Conservation (phyloP, 371 early-diverging fungal species). For the Sporodiniella umbellata region DNA sequence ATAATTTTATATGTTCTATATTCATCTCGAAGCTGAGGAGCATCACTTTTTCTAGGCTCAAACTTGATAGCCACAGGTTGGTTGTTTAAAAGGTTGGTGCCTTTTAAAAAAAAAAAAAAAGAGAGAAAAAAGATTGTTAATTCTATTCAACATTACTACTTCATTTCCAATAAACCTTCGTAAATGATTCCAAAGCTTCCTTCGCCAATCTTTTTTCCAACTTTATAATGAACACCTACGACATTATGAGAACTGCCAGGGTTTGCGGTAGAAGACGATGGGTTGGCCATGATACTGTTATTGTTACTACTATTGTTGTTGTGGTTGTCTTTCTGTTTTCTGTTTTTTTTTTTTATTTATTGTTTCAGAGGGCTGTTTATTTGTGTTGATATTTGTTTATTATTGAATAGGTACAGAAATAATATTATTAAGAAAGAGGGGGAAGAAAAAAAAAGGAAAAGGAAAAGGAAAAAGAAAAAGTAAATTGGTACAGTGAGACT, state of each 20-base stretch:
- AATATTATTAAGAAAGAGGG: background rate
- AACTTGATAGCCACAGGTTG: conserved; percentile 90
- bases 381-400: conserved; percentile 9
- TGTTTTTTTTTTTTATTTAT: too few relatives aligned
- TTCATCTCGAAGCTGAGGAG: conserved; percentile 91
- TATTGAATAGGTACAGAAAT: conserved; percentile 6
- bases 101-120: conserved; percentile 18
- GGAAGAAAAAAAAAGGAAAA: background rate
- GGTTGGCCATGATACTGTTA: too few relatives aligned
- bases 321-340: too few relatives aligned
- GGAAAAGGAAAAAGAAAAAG: background rate
- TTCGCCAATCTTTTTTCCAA: conserved; percentile 91
- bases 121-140: background rate
- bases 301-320: too few relatives aligned
- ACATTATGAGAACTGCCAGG: conserved; percentile 37
- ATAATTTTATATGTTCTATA: conserved; percentile 88
- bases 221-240: conserved; percentile 90
- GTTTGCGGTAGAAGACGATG: conserved; percentile 21
- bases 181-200: conserved; percentile 95
- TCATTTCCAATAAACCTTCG: conserved; percentile 63
- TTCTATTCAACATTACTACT: background rate
- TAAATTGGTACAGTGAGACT: background rate
- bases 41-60: conserved; percentile 90
- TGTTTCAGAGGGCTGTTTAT: too few relatives aligned
- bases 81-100: conserved; percentile 75